These are phyloP conservation scores for Xylaria curta DNA, from an alignment of 495 filamentous ascomycete genomes.

Conservation along the genomic window DNA sequence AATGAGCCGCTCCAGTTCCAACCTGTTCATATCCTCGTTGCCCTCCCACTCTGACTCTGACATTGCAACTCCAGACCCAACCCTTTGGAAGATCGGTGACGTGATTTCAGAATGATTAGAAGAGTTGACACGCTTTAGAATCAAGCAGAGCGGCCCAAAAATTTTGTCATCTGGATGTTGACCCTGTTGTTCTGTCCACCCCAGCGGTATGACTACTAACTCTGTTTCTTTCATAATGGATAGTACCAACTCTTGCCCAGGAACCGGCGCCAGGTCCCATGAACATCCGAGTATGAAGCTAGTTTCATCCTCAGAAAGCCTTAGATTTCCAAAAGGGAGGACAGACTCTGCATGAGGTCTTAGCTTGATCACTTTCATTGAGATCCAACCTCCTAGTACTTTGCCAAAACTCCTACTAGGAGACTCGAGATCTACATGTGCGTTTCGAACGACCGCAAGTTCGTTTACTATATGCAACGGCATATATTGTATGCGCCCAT, in stretches of 20 bases:
- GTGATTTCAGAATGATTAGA: not conserved
- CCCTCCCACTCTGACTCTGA: not conserved
- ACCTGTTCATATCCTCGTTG: not conserved
- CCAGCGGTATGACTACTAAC: not conserved
- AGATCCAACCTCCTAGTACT: not conserved
- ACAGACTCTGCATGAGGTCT: not conserved
- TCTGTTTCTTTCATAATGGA: not conserved
- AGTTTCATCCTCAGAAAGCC: not conserved
- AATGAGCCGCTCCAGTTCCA: not conserved
- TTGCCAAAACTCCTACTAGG: not conserved
- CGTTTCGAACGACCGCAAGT: not conserved
- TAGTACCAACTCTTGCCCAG: not conserved
- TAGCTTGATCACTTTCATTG: constrained; percentile 1
- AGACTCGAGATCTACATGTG: not conserved
- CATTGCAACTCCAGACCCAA: not conserved
- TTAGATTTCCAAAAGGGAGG: not conserved
- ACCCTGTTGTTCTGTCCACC: not conserved
- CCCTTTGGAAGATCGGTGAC: not conserved
- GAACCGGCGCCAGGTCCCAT: not conserved
- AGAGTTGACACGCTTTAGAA: not conserved
- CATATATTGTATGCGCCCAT: not conserved
- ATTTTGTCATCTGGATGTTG: not conserved
- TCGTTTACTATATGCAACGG: too few relatives aligned
- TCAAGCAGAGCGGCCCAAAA: not conserved
- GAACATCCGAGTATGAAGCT: not conserved